Evolutionary conservation across 768 basidiomycete species (phyloP).

Genomic region (Psilocybe cubensis): DNA sequence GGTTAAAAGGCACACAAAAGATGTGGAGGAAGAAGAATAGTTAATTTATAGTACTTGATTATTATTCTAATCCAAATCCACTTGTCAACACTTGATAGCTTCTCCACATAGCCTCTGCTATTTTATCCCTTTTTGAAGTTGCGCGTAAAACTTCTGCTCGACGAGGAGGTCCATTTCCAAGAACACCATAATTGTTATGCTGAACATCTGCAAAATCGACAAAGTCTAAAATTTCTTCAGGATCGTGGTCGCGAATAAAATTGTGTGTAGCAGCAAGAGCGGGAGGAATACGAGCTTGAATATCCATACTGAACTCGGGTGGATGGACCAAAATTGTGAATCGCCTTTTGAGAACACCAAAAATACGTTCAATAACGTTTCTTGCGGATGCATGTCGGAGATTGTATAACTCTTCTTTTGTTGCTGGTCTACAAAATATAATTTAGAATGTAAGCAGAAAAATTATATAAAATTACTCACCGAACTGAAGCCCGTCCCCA

Average conservation of each 20-base stretch:
- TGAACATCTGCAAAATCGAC: slow-evolving; percentile 3
- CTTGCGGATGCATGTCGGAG: slow-evolving; percentile 39
- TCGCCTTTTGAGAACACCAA: slow-evolving; percentile 37
- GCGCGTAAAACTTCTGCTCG: slow-evolving; percentile 22
- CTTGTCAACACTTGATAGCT: slow-evolving; percentile 24
- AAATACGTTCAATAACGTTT: slow-evolving; percentile 43
- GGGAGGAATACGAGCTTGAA: slow-evolving; percentile 25
- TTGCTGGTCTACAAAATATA: slow-evolving; percentile 28
- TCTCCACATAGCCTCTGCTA: slow-evolving; percentile 29
- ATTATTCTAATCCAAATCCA: too few species aligned
- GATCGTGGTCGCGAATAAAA: slow-evolving; percentile 21
- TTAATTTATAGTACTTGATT: too few species aligned
- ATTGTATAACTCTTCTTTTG: slow-evolving; percentile 44
- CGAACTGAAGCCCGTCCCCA: slow-evolving; percentile 27
- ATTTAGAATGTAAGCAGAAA: slow-evolving; percentile 4
- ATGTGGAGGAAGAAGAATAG: too few species aligned
- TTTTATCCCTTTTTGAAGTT: slow-evolving; percentile 18
- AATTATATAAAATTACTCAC: slow-evolving; percentile 17
- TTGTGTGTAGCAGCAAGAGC: slow-evolving; percentile 29
- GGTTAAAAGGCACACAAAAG: too few species aligned
- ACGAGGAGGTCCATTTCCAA: slow-evolving; percentile 4
- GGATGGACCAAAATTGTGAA: slow-evolving; percentile 20
- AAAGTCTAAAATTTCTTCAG: too few species aligned
- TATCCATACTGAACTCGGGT: slow-evolving; percentile 18
- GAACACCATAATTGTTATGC: slow-evolving; percentile 9